Conservation (phyloP, 768 basidiomycete species). For the Exidia glandulosa region DNA sequence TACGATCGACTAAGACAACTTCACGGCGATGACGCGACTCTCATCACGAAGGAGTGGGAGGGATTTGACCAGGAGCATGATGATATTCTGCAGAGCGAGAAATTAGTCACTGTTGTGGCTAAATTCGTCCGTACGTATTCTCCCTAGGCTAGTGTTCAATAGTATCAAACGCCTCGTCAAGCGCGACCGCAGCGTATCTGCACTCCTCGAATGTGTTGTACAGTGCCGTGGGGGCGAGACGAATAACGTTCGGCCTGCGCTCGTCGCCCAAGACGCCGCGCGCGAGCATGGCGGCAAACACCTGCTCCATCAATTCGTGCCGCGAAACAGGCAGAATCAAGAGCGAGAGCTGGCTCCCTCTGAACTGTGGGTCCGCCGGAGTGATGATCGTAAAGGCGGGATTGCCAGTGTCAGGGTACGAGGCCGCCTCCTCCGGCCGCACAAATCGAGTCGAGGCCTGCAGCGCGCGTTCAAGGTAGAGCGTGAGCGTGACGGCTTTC, state of each 20-base stretch:
- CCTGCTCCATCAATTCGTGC: slow-evolving; percentile 54
- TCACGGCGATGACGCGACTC: slow-evolving; percentile 16
- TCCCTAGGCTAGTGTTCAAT: not conserved
- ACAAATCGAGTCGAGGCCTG: slow-evolving; percentile 54
- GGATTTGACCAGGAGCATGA: slow-evolving; percentile 43
- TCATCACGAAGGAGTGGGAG: slow-evolving; percentile 22
- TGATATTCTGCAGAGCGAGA: slow-evolving; percentile 31
- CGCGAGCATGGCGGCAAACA: slow-evolving; percentile 48
- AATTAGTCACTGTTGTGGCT: no score
- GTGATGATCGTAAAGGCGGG: slow-evolving; percentile 87
- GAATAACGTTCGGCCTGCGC: slow-evolving; percentile 82
- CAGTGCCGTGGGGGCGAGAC: slow-evolving; percentile 75
- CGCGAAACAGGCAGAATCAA: slow-evolving; percentile 53
- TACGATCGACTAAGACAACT: slow-evolving; percentile 37
- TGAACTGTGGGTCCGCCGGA: slow-evolving; percentile 48
- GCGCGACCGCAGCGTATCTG: slow-evolving; percentile 47
- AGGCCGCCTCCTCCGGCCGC: slow-evolving; percentile 23
- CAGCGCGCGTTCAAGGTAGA: slow-evolving; percentile 55
- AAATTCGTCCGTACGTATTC: not conserved
- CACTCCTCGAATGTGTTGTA: slow-evolving; percentile 81
- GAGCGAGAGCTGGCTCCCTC: slow-evolving; percentile 85
- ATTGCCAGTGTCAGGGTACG: slow-evolving; percentile 19
- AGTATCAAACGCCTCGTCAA: slow-evolving; percentile 37
- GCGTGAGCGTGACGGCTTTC: slow-evolving; percentile 63
- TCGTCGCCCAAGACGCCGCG: slow-evolving; percentile 88